phyloP scores from a whole-genome alignment of 345 rosid species.

The Populus alba region DNA sequence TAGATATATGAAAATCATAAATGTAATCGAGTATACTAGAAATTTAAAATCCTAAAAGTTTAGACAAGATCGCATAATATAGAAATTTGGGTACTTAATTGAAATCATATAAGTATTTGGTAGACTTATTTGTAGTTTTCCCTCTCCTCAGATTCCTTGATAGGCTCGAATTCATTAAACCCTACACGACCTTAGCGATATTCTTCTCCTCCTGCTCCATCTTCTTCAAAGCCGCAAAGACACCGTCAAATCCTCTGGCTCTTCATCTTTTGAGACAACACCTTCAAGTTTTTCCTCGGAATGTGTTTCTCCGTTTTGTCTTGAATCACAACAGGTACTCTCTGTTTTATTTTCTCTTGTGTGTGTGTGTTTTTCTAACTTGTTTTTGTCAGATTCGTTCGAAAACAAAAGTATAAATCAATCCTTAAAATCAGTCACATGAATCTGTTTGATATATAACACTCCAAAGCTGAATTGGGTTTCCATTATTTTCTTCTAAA shows the following conservation, averaged over 20 bases:
- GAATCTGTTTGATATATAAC: too few species aligned
- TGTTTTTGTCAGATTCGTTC: neutral
- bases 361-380: neutral
- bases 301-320: neutral
- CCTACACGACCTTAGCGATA: neutral
- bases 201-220: neutral
- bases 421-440: too few species aligned
- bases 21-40: too few species aligned
- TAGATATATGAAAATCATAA: too few species aligned
- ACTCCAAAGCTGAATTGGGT: neutral
- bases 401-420: too few species aligned
- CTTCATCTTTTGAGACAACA: neutral
- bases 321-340: constrained; percentile 1
- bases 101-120: neutral
- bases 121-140: neutral
- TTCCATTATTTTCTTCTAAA: neutral
- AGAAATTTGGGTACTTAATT: neutral
- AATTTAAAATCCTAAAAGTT: too few species aligned
- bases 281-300: neutral
- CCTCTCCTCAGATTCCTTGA: neutral
- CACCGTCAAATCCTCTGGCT: constrained; percentile 6
- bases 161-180: neutral
- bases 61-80: neutral
- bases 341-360: too few species aligned
- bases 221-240: neutral